Evolutionary conservation across 2,329 filamentous ascomycete genomes (phyloP), one percentile per base, ranked within the genome.

Genomic region (Incumbomyces delicatus): DNA sequence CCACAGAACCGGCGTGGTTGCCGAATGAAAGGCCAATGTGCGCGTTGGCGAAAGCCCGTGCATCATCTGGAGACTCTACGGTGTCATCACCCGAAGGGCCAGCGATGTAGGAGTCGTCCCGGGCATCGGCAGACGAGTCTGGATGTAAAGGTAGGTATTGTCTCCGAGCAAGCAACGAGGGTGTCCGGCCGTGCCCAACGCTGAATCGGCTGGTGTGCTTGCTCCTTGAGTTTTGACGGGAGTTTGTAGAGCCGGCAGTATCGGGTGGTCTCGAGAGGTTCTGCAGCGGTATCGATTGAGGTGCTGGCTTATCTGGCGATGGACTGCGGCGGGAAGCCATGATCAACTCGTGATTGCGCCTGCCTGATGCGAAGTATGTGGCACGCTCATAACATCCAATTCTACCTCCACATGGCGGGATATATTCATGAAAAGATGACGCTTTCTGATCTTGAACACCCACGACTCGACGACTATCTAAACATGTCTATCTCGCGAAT

Each of bases 271-370:
- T 62, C 11, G 69, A 68, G 31, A 85, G 69, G 57, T 82, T 77
- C 63, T 81, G 81, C 49, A 90, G 70, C 50, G 83, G 84, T 66
- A 92, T 89, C 52, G 82, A 81, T 46, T 67, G 65, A n/a, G 54
- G 51, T 22, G 50, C 47, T 13, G 41, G 54, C 31, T 44, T 30
- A 40, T 47, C 54, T 16, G 55, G 53, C 29, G 55, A 54, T n/a
- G 54, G 53, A 48, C 50, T 48, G 35, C 56, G 50, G 37, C 45
- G 46, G 17, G 53, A 57, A 47, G 53, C 51, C 55, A 57, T 57
- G 42, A 13, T 38, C 18, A 20, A 11, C 42, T 38, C 32, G 11
- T 30, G 34, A 16, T 38, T 27, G 42, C 20, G 29, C 42, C 33
- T 45, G 33, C 42, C 42, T 30, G n/a, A 16, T 36, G 7, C n/a